Evolutionary conservation across 2,329 filamentous ascomycete species (phyloP), one percentile per base, ranked within the genome.

Genomic region (Lecanicillium sp.): DNA sequence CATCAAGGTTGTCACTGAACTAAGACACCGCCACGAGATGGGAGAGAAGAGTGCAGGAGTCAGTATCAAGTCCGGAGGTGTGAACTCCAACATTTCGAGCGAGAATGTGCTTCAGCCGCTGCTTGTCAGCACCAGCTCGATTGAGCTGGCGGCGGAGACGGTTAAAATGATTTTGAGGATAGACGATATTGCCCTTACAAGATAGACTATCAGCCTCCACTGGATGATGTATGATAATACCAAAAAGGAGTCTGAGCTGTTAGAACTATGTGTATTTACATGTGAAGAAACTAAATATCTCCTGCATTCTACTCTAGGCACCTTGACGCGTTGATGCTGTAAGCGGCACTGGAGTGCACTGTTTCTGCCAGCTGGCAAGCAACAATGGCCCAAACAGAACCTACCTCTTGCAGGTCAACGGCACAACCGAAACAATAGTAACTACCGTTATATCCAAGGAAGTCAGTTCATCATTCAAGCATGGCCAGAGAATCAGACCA

Each of bases 1-100:
- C 61, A 98, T 98, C 74, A 95, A 94, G 69, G 92, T 98, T 19
- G 92, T 98, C 33, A 98, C 92, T 18, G 92, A 97, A 55, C 69
- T 98, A 56, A 78, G 92, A 57, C 88, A 95, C 66, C 80, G 89
- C 55, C 92, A 98, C 65, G 92, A 92, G 52, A 82, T 89, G 65
- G 92, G 90, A 40, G 89, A 97, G 75, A 84, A 83, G 69, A 95
- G 94, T 55, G 92, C 94, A 2, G 94, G 92, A 53, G 89, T 98
- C 47, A 96, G 89, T 68, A 97, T 98, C 72, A 92, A 95, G 74
- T 90, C 86, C 48, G 90, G 92, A 29, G 92, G 92, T 43, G 92
- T 98, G 48, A 96, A 95, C 75, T 81, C 84, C 51, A 94, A 98
- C 68, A 97, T 97, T 58, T 84, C 85, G 43, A 90, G 94, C 61